Evolutionary conservation across 2,329 filamentous ascomycete genomes (phyloP), one percentile per base, ranked within the genome.

Genomic region (Nigrospora oryzae): DNA sequence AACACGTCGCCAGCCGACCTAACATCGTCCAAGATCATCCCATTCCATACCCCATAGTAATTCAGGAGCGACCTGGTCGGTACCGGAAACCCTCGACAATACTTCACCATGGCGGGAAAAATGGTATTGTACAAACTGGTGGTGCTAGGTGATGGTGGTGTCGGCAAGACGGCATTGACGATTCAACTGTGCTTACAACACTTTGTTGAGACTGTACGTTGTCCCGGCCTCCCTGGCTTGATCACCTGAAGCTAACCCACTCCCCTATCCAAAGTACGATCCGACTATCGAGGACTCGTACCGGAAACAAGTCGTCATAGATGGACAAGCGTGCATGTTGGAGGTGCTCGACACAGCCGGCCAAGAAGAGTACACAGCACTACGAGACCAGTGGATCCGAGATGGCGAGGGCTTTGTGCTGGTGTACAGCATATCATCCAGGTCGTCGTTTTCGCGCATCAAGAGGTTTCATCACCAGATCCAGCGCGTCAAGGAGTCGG

Each of bases 101-200:
- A 28, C 50, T 52, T 52, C 54, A 74, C 61, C 65, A 93, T 93
- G 88, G 83, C 87, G 70, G 86, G 86, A 61, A 90, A 91, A 75
- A 94, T 94, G 89, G 90, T 89, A 63, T 72, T 95, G 65, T 94
- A 95, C 75, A 95, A 95, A 71, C 71, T 95, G 77, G 89, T 95
- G 79, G 89, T 95, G 70, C 74, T 95, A 53, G 90, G 89, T 58
- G 89, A 95, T 65, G 89, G 89, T 70, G 89, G 89, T 68, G 89
- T 95, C 50, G 89, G 89, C 57, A 95, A 95, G 70, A 95, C 89
- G 42, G 89, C 89, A 59, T 74, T 95, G 63, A 95, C 89, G 47
- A 95, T 95, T 63, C 89, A 98, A 82, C 77, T 98, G 58, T 97
- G 93, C 66, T 72, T 97, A 61, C 94, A 97, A 68, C 93, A 98